These are phyloP conservation scores for Brettanomyces nanus DNA, from an alignment of 805 yeast genomes.

Conservation along the genomic window DNA sequence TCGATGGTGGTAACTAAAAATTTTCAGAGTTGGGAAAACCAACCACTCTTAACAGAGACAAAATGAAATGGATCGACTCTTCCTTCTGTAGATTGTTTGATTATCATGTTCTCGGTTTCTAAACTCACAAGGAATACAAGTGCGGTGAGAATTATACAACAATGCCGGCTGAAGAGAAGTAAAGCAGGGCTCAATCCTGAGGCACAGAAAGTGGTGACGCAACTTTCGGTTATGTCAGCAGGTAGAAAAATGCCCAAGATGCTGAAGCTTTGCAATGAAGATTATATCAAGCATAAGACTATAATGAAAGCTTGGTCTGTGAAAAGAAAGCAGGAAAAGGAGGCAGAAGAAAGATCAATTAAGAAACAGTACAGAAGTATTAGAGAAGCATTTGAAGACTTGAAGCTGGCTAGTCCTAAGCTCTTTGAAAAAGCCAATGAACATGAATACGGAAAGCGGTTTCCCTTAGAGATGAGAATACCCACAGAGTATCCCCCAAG, in stretches of 20 bases:
- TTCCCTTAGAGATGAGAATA: slow-evolving; percentile 75
- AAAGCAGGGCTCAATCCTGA: slow-evolving; percentile 24
- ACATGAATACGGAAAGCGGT: slow-evolving; percentile 48
- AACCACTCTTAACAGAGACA: too few species aligned
- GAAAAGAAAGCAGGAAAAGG: slow-evolving; percentile 45
- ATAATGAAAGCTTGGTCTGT: slow-evolving; percentile 78
- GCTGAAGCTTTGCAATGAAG: slow-evolving; percentile 69
- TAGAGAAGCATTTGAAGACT: slow-evolving; percentile 62
- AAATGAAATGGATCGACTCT: too few species aligned
- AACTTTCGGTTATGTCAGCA: slow-evolving; percentile 78
- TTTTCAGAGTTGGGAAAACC: too few species aligned
- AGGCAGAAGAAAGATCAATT: slow-evolving; percentile 34
- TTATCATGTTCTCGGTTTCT: not conserved
- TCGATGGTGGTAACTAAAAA: too few species aligned
- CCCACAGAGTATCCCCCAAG: slow-evolving; percentile 89
- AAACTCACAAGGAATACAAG: not conserved
- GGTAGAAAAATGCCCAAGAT: slow-evolving; percentile 82
- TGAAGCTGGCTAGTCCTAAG: slow-evolving; percentile 41
- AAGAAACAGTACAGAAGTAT: slow-evolving; percentile 59
- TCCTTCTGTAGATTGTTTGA: too few species aligned
- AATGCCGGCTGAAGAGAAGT: slow-evolving; percentile 17
- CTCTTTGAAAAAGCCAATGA: slow-evolving; percentile 58
- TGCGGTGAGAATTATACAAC: not conserved
- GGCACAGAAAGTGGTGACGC: slow-evolving; percentile 28
- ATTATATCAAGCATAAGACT: slow-evolving; percentile 74